Evolutionary conservation across 306 rosid genomes (phyloP), one percentile per base, ranked within the genome.

Genomic region (Vigna trinervia): DNA sequence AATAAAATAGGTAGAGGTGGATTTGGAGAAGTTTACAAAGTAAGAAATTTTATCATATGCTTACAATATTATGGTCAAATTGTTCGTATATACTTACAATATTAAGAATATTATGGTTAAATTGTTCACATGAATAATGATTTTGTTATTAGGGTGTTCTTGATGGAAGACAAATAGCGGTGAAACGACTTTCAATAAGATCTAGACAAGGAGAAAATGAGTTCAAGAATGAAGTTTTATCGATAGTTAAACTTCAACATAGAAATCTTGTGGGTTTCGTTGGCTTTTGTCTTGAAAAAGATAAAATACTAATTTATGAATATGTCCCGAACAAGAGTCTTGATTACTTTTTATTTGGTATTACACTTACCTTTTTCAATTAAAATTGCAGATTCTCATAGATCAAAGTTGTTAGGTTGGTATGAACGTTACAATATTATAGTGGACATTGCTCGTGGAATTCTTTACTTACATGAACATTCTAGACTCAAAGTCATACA

Each of bases 391-490:
- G 82, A 77, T 15, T 7, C 69, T 46, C n/a, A 43, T 6, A 36
- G 39, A 23, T 56, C 48, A 39, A 23, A 65, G 23, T 28, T 13
- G 11, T 58, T 88, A 12, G 38, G 80, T 39, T 86, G 88, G 87
- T 73, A 28, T 13, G 15, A 30, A 1, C 63, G 88, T 5, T 54
- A 23, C 11, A 74, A 52, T 6, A 75, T 88, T 17, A 80, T 86
- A 8, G n/a, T 12, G 8, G 85, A 88, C 0, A 60, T 83, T 61
- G 89, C 58, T 17, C 58, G 23, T 3, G 38, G 38, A 34, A 34
- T 4, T 6, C 56, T 15, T 51, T 51, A 15, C n/a, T 15, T 51
- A 51, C 56, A 51, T 51, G 56, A 51, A 51, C 56, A 51, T 52
- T 52, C 26, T 19, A 7, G 22, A 50, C 56, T 50, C 0, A 50